phyloP scores from a whole-genome alignment of 2,329 filamentous ascomycete genomes.

The Parafenestella ontariensis region DNA sequence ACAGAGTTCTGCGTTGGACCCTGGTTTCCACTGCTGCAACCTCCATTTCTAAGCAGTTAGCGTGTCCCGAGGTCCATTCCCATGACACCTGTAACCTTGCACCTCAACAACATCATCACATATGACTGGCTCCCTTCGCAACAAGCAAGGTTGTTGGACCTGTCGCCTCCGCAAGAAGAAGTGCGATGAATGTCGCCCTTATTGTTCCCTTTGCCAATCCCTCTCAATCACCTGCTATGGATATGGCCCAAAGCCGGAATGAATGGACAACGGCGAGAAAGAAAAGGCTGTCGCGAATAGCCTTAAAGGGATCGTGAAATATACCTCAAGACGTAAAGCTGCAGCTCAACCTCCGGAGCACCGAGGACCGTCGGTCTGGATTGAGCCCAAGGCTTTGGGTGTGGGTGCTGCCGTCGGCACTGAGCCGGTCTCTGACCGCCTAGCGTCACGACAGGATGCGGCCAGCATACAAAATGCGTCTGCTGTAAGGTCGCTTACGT shows the following conservation, averaged over 20 bases:
- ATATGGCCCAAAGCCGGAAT: background rate
- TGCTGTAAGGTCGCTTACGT: background rate
- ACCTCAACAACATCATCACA: background rate
- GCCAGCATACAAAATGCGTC: background rate
- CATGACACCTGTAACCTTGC: background rate
- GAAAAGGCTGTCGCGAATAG: background rate
- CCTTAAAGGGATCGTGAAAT: background rate
- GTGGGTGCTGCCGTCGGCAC: background rate
- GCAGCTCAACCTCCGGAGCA: background rate
- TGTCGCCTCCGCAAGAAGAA: constrained; percentile 68
- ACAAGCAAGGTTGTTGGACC: constrained; percentile 62
- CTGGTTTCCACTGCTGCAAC: background rate
- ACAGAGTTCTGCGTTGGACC: no score
- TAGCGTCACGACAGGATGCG: background rate
- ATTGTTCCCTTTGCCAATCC: constrained; percentile 48
- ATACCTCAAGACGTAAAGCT: background rate
- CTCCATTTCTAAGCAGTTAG: no score
- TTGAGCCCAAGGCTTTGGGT: background rate
- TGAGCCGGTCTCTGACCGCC: background rate
- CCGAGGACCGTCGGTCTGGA: background rate
- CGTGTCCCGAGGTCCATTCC: no score
- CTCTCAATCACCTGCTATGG: background rate
- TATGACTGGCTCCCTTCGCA: background rate
- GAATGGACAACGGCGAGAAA: background rate
- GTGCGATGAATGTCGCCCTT: constrained; percentile 63